phyloP scores from a whole-genome alignment of 176 grass and related monocot species.

The Neostapfia colusana region DNA sequence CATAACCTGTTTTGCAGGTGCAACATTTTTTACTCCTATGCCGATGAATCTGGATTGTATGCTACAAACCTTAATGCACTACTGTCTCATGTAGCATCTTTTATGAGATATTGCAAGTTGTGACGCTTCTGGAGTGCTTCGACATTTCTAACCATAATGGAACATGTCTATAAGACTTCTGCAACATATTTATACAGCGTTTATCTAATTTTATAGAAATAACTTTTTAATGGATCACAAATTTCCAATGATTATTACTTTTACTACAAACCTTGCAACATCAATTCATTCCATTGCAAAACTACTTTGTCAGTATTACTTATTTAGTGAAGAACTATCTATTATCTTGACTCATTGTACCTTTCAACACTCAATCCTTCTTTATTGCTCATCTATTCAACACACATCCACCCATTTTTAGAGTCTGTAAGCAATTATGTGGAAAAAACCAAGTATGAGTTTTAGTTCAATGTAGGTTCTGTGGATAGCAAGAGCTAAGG shows the following conservation, averaged over 20 bases:
- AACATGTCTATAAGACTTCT: no score
- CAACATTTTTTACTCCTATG: background rate
- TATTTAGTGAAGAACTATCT: no score
- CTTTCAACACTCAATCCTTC: background rate
- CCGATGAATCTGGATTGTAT: background rate
- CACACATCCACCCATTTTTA: background rate
- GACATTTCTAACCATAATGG: no score
- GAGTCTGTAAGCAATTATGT: background rate
- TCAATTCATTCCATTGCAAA: background rate
- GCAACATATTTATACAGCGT: background rate
- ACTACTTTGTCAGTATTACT: background rate
- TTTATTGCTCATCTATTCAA: background rate
- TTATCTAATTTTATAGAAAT: background rate
- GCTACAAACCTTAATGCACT: background rate
- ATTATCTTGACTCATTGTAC: background rate
- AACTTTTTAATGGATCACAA: background rate
- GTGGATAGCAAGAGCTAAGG: background rate
- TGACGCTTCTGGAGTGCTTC: background rate
- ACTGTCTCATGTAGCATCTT: constrained; percentile 11
- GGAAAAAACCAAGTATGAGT: background rate
- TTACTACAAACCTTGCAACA: background rate
- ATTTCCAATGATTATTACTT: background rate
- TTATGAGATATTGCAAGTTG: background rate
- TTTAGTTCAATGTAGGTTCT: background rate
- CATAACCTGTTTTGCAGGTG: background rate